phyloP scores from a whole-genome alignment of 495 filamentous ascomycete species.

The Clavariopsis aquatica region DNA sequence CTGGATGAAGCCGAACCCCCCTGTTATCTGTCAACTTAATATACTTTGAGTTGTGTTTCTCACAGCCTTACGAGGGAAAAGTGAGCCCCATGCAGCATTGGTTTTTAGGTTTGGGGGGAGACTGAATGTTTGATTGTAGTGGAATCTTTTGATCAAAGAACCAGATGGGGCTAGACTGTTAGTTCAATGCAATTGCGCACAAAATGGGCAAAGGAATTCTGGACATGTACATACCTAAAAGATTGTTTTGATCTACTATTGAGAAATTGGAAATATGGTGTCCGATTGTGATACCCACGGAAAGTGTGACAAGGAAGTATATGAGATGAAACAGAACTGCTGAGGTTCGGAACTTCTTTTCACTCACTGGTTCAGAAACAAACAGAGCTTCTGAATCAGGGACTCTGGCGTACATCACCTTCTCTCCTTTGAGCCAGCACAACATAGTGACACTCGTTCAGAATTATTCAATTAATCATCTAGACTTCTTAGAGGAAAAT shows the following conservation, averaged over 20 bases:
- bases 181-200: background rate
- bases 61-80: constrained; percentile 7
- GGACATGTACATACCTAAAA: background rate
- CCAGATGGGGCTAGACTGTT: background rate
- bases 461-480: too few species aligned
- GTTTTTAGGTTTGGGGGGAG: background rate
- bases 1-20: constrained; percentile 13
- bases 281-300: constrained; percentile 1
- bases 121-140: constrained; percentile 4
- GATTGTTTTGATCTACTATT: background rate
- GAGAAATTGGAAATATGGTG: background rate
- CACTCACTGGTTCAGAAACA: background rate
- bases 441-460: background rate
- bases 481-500: too few species aligned
- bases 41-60: background rate
- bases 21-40: background rate
- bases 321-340: background rate
- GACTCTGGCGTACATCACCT: background rate
- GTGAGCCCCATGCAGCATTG: background rate
- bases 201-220: background rate
- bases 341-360: background rate
- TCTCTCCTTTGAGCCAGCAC: background rate
- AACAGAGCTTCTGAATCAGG: background rate
- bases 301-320: background rate
- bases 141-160: background rate